A percentile compares a stretch with the other conserved stretches of the same genome.
These are phyloP conservation scores for Chlorella sp. DNA, from an alignment of 139 green algal species.

Conservation along the genomic window DNA sequence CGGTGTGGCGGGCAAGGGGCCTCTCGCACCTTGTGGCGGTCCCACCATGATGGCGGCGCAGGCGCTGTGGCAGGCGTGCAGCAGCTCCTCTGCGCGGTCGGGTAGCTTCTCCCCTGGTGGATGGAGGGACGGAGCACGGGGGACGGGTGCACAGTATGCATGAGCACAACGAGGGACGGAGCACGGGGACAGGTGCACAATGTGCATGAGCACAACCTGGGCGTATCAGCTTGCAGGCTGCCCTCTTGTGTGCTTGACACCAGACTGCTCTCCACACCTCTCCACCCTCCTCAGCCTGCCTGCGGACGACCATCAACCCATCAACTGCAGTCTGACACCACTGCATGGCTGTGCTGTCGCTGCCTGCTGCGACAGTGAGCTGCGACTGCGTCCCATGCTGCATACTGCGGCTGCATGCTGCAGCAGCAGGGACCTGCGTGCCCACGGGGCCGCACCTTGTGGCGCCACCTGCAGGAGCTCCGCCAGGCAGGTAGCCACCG, in stretches of 20 bases:
- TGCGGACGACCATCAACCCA: too few relatives aligned
- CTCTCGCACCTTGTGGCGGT: not conserved
- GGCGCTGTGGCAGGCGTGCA: conserved; percentile 35
- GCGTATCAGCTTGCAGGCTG: too few relatives aligned
- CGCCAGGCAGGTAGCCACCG: conserved; percentile 22
- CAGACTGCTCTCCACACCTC: not conserved
- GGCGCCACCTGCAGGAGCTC: conserved; percentile 42
- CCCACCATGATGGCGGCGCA: conserved; percentile 29
- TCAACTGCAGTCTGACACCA: too few relatives aligned
- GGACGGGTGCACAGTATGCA: not conserved
- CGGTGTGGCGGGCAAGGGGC: too few relatives aligned
- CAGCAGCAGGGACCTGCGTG: not conserved
- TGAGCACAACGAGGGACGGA: not conserved
- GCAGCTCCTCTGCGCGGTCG: conserved; percentile 17
- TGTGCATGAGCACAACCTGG: not conserved
- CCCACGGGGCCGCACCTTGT: not conserved
- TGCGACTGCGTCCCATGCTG: not conserved
- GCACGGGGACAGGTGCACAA: not conserved
- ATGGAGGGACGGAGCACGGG: not conserved
- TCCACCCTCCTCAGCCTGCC: not conserved
- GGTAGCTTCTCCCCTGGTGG: conserved; percentile 19
- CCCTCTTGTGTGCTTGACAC: not conserved
- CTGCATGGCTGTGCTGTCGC: not conserved
- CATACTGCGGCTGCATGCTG: too few relatives aligned
- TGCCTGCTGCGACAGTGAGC: not conserved